Evolutionary conservation across 768 basidiomycete genomes (phyloP), one percentile per base, ranked within the genome.

Genomic region (Tulasnella calospora): DNA sequence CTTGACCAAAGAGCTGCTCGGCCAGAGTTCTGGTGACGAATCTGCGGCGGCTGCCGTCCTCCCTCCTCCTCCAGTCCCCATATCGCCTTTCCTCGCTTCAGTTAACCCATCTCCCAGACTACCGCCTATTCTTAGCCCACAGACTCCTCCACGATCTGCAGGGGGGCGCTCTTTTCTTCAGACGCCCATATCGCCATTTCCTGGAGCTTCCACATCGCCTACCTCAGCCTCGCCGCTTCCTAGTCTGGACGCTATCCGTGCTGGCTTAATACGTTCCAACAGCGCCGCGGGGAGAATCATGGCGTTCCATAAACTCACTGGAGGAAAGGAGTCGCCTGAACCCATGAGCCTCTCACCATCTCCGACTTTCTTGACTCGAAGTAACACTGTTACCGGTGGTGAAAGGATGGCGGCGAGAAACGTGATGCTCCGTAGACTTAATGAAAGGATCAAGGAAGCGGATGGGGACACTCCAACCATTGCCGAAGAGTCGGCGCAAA

Each of bases 231-330:
- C 79, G 61, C 79, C 79, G 23, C 73, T 76, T 33, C 79, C 79
- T 27, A 72, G 80, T n/a, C 85, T 96, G 47, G 91, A 91, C 82
- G 89, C 80, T 87, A 82, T 82, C 80, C 79, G 83, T 81, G 51
- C 80, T 80, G 71, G 84, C 23, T 88, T 98, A 3, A 91, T 94
- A 82, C 91, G 96, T 27, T 96, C 96, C 2, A 96, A 96, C 83
- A 96, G 95, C 82, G 94, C 90, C 15, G 87, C 93, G n/a, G 93
- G 92, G 30, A 88, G 92, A 71, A 88, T 89, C 81, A 86, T 90
- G 84, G 95, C 95, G 5, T 90, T 97, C 89, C 90, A 90, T 80
- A 96, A 95, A 83, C 86, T 98, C 77, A 95, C 92, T 0, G 92
- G 93, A 55, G 92, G 91, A 36, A 85, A 89, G 70, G 87, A 89